Percentiles rank a stretch among this genome's conserved stretches.
These are phyloP conservation scores for Dispira simplex DNA, from an alignment of 192 early-diverging fungal species.

Conservation along the genomic window DNA sequence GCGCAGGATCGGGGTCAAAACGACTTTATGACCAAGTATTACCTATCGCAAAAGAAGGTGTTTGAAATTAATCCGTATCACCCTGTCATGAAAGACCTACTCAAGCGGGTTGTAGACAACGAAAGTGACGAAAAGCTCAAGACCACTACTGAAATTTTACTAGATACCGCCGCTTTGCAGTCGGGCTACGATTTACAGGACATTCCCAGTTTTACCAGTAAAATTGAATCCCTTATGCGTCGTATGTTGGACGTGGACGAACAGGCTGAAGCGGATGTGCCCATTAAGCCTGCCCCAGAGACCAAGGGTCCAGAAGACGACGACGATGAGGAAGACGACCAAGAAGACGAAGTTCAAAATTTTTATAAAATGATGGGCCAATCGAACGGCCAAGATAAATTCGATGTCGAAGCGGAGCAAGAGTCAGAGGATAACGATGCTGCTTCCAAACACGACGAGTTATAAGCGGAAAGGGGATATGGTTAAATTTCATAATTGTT, in stretches of 20 bases:
- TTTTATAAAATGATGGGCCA: background rate
- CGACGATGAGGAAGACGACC: slow-evolving; percentile 7
- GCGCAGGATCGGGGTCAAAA: slow-evolving; percentile 37
- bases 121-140: slow-evolving; percentile 25
- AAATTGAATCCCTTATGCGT: slow-evolving; percentile 14
- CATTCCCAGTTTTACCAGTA: slow-evolving; percentile 21
- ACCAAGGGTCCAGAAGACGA: background rate
- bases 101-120: slow-evolving; percentile 32
- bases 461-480: no score
- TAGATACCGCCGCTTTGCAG: slow-evolving; percentile 45
- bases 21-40: slow-evolving; percentile 27
- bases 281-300: slow-evolving; percentile 13
- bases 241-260: slow-evolving; percentile 14
- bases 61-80: slow-evolving; percentile 55
- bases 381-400: no score
- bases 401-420: slow-evolving; percentile 6
- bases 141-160: slow-evolving; percentile 28
- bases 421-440: background rate
- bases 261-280: slow-evolving; percentile 13
- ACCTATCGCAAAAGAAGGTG: slow-evolving; percentile 40
- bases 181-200: slow-evolving; percentile 44
- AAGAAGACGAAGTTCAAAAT: background rate
- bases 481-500: no score
- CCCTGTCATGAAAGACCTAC: slow-evolving; percentile 36
- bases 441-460: background rate